Conservation (phyloP, 78 protist species). For the Dictyostelium citrinum region DNA sequence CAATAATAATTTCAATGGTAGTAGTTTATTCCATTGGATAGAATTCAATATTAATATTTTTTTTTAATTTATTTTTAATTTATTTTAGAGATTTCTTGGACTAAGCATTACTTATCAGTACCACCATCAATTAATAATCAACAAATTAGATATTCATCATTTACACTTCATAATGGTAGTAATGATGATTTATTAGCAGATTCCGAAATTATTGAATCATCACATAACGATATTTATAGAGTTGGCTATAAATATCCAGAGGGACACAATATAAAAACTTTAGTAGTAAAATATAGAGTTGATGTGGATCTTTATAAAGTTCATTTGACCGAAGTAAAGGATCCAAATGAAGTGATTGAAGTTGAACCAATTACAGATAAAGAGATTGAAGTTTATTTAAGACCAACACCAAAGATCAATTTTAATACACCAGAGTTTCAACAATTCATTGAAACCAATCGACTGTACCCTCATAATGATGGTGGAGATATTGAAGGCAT, state of each 20-base stretch:
- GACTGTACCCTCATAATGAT: neutral
- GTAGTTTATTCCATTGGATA: too few species aligned
- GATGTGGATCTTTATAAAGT: neutral
- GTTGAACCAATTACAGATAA: neutral
- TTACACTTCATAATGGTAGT: neutral
- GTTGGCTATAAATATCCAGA: neutral
- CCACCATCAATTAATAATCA: slow-evolving; percentile 9
- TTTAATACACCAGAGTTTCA: neutral
- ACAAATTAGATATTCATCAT: neutral
- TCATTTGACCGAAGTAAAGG: neutral
- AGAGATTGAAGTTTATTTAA: neutral
- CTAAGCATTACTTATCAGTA: neutral
- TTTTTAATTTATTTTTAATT: neutral
- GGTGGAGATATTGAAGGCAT: neutral
- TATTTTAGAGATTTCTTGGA: neutral
- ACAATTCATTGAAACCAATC: neutral
- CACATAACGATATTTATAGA: neutral
- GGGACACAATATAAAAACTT: neutral
- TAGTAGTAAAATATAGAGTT: neutral
- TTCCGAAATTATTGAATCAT: neutral
- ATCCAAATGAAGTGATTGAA: neutral
- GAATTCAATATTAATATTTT: neutral
- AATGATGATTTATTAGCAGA: neutral
- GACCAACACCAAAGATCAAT: neutral
- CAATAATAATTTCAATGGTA: too few species aligned